These are phyloP conservation scores for Paecilomyces niveus DNA, from an alignment of 2,329 filamentous ascomycete species.

Conservation along the genomic window DNA sequence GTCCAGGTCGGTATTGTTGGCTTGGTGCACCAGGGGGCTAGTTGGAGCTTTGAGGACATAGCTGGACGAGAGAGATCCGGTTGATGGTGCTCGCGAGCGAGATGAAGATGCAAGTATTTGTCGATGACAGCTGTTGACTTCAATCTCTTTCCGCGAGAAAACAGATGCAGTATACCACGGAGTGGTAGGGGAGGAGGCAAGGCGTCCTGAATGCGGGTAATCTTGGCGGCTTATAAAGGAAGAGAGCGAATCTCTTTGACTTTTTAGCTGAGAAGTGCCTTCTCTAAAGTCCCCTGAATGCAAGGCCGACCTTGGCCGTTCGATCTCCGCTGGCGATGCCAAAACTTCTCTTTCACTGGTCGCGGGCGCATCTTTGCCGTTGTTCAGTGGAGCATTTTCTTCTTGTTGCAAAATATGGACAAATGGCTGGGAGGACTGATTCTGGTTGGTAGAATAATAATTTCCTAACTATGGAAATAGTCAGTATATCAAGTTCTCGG, in stretches of 20 bases:
- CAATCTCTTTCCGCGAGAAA: slow-evolving; percentile 14
- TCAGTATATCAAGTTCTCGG: background rate
- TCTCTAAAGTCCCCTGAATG: slow-evolving; percentile 58
- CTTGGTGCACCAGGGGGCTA: slow-evolving; percentile 82
- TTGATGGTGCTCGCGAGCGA: slow-evolving; percentile 48
- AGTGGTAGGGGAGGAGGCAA: slow-evolving; percentile 47
- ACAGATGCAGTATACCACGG: slow-evolving; percentile 45
- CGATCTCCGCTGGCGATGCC: slow-evolving; percentile 58
- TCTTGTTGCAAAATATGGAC: slow-evolving; percentile 14
- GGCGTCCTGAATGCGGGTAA: slow-evolving; percentile 8
- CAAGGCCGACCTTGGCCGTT: slow-evolving; percentile 69
- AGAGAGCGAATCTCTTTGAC: slow-evolving; percentile 19
- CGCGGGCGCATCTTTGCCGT: slow-evolving; percentile 19
- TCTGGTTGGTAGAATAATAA: slow-evolving; percentile 30
- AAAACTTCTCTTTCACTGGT: slow-evolving; percentile 37
- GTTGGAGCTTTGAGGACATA: slow-evolving; percentile 85
- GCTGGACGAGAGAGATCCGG: slow-evolving; percentile 67
- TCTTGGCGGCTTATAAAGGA: slow-evolving; percentile 9
- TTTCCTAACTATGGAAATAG: slow-evolving; percentile 24
- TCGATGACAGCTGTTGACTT: slow-evolving; percentile 11
- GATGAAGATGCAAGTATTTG: slow-evolving; percentile 9
- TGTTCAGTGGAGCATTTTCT: slow-evolving; percentile 26
- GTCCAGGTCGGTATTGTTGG: slow-evolving; percentile 73
- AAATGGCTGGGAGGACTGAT: slow-evolving; percentile 31
- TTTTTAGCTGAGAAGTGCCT: slow-evolving; percentile 20